Conservation (phyloP, 2,329 filamentous ascomycete genomes). For the Orbilia blumenaviensis region DNA sequence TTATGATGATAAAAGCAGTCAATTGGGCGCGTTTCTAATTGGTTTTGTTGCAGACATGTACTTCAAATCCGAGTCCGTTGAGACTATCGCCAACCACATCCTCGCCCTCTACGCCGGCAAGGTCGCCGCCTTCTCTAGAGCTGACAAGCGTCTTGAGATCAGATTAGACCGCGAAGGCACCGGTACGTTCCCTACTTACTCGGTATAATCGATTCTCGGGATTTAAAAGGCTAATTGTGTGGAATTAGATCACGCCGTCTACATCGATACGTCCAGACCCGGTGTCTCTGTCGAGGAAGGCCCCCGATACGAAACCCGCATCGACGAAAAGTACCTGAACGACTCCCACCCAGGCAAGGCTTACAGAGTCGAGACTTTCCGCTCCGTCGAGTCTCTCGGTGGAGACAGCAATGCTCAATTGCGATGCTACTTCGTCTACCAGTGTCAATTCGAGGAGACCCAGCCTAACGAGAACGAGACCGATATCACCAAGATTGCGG, state of each 20-base stretch:
- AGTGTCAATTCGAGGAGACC: slow-evolving; percentile 85
- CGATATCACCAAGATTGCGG: slow-evolving; percentile 87
- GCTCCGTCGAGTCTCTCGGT: slow-evolving; percentile 83
- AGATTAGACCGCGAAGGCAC: slow-evolving; percentile 89
- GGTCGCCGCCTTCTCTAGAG: slow-evolving; percentile 88
- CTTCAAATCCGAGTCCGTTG: slow-evolving; percentile 60
- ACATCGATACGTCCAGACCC: slow-evolving; percentile 95
- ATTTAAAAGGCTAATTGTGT: slow-evolving; percentile 55
- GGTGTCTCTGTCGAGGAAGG: slow-evolving; percentile 79
- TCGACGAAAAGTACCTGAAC: slow-evolving; percentile 95
- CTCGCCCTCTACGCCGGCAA: slow-evolving; percentile 97
- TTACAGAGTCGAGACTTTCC: slow-evolving; percentile 97
- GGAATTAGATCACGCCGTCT: slow-evolving; percentile 95
- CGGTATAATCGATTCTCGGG: neutral
- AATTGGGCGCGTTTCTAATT: neutral
- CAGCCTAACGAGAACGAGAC: slow-evolving; percentile 80
- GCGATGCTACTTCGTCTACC: slow-evolving; percentile 98
- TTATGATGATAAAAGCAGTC: no score
- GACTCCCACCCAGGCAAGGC: slow-evolving; percentile 73
- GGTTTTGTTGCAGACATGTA: slow-evolving; percentile 57
- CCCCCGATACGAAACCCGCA: slow-evolving; percentile 90
- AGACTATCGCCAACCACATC: slow-evolving; percentile 91
- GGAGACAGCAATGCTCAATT: slow-evolving; percentile 80
- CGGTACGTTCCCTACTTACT: slow-evolving; percentile 39
- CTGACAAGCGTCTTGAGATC: slow-evolving; percentile 94